Evolutionary conservation across 164 flowering plant species (phyloP), one percentile per base, ranked within the genome.

Genomic region (Nelumbo lutea): DNA sequence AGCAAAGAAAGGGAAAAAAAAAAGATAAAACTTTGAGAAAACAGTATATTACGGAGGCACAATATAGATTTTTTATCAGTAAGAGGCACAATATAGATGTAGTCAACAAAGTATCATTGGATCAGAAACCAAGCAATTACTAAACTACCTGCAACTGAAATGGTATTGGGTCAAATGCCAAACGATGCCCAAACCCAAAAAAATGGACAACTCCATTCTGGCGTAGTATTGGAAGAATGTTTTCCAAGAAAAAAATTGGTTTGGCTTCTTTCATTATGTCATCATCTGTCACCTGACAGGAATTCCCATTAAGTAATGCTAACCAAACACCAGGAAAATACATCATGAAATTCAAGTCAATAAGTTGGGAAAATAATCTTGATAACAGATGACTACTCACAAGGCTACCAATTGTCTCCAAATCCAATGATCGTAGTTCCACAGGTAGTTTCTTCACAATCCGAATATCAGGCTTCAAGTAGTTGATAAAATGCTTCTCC

Each of bases 81-180:
- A 27, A 27, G 27, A 27, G 4, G 11, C 39, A 11, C 6, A 6
- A 15, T 15, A 3, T 27, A 57, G 6, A 15, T 59, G 43, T 56
- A 56, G n/a, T 39, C 41, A 2, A 5, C 41, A 42, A 15, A 4
- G 8, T 61, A 15, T 53, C 10, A 3, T 10, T 41, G 11, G 55
- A 6, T 38, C 14, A 43, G 42, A 5, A 42, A 48, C 46, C 47
- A 44, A 59, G 9, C 52, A 15, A 42, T 42, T 59, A 27, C 9
- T 14, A 68, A 48, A 59, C 56, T 87, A 96, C 99, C 98, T 96
- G 99, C 84, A 93, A 76, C 69, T 86, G 64, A 75, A 79, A 85
- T 70, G 97, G 93, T 64, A 93, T 76, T 58, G 99, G 98, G 69
- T 96, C 99, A 79, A 92, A 96, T 59, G 98, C 96, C 81, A 96